Evolutionary conservation across 805 yeast species (phyloP).

Genomic region (Pichia gijzeniarum): DNA sequence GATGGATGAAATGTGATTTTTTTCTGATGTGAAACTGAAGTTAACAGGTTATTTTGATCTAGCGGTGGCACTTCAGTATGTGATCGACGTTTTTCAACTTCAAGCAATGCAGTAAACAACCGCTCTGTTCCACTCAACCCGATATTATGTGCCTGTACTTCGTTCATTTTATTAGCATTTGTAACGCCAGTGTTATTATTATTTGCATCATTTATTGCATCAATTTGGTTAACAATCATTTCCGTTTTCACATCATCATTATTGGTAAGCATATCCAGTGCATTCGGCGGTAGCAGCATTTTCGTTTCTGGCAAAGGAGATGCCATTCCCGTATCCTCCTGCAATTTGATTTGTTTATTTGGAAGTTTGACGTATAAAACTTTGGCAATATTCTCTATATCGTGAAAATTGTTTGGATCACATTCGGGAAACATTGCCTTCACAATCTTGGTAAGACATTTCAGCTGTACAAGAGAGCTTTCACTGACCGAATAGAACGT

Average conservation of each 20-base stretch:
- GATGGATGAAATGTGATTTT: background rate
- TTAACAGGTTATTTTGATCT: conserved; percentile 1
- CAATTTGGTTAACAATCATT: background rate
- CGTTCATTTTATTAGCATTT: background rate
- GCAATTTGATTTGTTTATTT: background rate
- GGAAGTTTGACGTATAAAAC: conserved; percentile 20
- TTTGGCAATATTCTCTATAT: conserved; percentile 27
- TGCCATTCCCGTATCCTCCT: too few species aligned
- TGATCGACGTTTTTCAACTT: conserved; percentile 12
- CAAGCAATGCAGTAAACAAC: conserved; percentile 13
- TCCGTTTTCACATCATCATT: background rate
- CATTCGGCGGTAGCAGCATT: background rate
- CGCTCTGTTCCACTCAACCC: conserved; percentile 14
- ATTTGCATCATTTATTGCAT: too few species aligned
- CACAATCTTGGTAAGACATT: conserved; percentile 28
- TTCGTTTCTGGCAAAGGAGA: background rate
- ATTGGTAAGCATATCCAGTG: too few species aligned
- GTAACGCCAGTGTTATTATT: background rate
- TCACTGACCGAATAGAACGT: conserved; percentile 28
- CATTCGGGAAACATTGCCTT: conserved; percentile 31
- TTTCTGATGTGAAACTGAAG: background rate
- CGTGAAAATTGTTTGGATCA: conserved; percentile 32
- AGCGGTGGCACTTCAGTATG: conserved; percentile 2
- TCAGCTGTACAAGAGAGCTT: conserved; percentile 31
- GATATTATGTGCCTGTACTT: conserved; percentile 13